phyloP scores from a whole-genome alignment of 2,329 filamentous ascomycete species.

The Curvularia hawaiiensis region DNA sequence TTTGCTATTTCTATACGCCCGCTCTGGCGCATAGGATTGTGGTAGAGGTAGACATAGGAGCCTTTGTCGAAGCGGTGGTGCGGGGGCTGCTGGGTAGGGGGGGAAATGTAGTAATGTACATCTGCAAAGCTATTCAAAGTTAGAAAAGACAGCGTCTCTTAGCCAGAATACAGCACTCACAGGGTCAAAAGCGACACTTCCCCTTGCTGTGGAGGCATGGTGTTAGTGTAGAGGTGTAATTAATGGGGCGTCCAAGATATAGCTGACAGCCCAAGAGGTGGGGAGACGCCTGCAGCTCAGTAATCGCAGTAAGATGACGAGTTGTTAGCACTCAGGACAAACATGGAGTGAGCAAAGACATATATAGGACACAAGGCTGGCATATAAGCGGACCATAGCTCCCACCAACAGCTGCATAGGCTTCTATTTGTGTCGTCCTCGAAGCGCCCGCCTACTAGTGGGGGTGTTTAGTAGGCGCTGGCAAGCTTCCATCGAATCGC shows the following conservation, averaged over 20 bases:
- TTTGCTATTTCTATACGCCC: slow-evolving; percentile 80
- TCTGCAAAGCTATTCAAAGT: slow-evolving; percentile 68
- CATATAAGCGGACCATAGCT: slow-evolving; percentile 19
- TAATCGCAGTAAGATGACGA: slow-evolving; percentile 4
- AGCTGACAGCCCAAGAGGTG: slow-evolving; percentile 11
- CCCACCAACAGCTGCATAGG: slow-evolving; percentile 24
- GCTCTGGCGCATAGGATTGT: slow-evolving; percentile 69
- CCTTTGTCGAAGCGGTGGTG: slow-evolving; percentile 82
- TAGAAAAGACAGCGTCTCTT: slow-evolving; percentile 12
- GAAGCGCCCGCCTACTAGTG: slow-evolving; percentile 39
- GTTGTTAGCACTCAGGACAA: slow-evolving; percentile 23
- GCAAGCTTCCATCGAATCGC: slow-evolving; percentile 24
- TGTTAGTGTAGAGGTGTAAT: slow-evolving; percentile 20
- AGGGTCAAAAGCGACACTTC: slow-evolving; percentile 55
- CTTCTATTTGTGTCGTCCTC: slow-evolving; percentile 44
- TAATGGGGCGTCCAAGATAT: slow-evolving; percentile 16
- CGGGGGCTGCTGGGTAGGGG: slow-evolving; percentile 68
- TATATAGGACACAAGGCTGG: slow-evolving; percentile 26
- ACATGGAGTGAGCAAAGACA: slow-evolving; percentile 16
- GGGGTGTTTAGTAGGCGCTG: slow-evolving; percentile 23
- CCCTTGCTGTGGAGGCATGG: slow-evolving; percentile 55
- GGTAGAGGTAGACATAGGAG: slow-evolving; percentile 81
- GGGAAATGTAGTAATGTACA: slow-evolving; percentile 77
- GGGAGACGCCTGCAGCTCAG: slow-evolving; percentile 8
- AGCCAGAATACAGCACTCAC: slow-evolving; percentile 40